These are phyloP conservation scores for Wickerhamiella domercqiae DNA, from an alignment of 805 yeast genomes.

Conservation along the genomic window DNA sequence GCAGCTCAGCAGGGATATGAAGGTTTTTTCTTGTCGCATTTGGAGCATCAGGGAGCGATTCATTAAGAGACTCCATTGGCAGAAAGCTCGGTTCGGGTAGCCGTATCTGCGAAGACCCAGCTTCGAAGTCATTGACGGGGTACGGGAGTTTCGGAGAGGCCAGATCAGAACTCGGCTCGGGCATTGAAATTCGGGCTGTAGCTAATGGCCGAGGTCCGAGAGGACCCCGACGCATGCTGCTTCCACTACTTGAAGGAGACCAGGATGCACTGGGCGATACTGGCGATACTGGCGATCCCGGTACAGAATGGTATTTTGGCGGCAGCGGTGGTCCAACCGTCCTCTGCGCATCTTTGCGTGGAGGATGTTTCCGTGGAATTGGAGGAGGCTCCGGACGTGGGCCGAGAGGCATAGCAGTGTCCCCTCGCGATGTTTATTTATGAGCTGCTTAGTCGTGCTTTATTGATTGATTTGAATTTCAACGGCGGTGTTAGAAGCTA, in stretches of 20 bases:
- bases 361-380: conserved; percentile 8
- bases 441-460: too few species aligned
- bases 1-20: conserved; percentile 10
- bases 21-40: too few species aligned
- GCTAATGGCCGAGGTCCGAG: conserved; percentile 4
- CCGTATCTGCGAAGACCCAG: too few species aligned
- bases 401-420: conserved; percentile 12
- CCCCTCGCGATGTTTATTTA: conserved; percentile 5
- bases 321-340: neutral
- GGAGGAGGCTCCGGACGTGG: conserved; percentile 16
- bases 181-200: neutral
- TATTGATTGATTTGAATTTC: too few species aligned
- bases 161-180: neutral
- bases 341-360: neutral
- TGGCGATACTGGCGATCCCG: neutral
- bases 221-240: neutral
- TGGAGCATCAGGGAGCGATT: too few species aligned
- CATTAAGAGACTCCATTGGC: too few species aligned
- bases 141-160: too few species aligned
- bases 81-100: too few species aligned
- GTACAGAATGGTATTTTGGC: neutral
- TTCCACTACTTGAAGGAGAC: too few species aligned
- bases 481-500: too few species aligned
- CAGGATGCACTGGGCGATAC: too few species aligned
- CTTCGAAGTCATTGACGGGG: too few species aligned